Base-by-base conservation (phyloP, 2,329 filamentous ascomycete species). In the Curvularia spicifera region DNA sequence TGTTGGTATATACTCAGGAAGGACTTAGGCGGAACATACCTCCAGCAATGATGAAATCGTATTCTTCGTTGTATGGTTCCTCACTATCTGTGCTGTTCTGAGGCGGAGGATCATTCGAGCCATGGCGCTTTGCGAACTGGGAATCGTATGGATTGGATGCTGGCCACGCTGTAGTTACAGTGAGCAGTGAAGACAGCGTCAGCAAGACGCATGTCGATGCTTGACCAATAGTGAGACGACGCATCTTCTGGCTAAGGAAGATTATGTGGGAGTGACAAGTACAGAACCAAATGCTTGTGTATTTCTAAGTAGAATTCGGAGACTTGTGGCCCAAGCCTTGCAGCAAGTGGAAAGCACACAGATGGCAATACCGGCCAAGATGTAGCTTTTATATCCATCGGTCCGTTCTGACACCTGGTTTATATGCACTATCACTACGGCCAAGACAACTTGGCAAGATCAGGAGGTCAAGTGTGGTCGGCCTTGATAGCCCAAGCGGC, bases 11-110 rank as follows among this genome's bases (percentile, higher is more conserved):
- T 6, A 13, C 6, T 24, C 6, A 33, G 3, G 4, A 15, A 24
- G 22, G 22, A 15, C 4, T 26, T 18, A 4, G 24, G 13, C 6
- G 12, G 10, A 50, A 61, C 61, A 20, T 64, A 61, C 61, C 65
- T 40, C 65, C 65, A 1, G 62, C 64, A 24, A 66, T 57, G 20
- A 66, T 59, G 37, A 66, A 66, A 51, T 68, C 65, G 15, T 65
- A 66, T 26, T 66, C 63, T 53, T 66, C 65, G 18, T 66, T 64
- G 44, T 61, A 63, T 1, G 42, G 26, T 20, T 59, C 61, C 2
- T 57, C 50, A 1, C 56, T 42, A 5, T 55, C 55, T 35, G 26
- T 43, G 22, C 60, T 55, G 6, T 45, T 54, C 13, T 57, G 52
- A 7, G 57, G 39, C 8, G 63, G 53, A 33, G 28, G 45, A n/a